These are phyloP conservation scores for Fusarium burgessii DNA, from an alignment of 2,329 filamentous ascomycete species.

Conservation along the genomic window DNA sequence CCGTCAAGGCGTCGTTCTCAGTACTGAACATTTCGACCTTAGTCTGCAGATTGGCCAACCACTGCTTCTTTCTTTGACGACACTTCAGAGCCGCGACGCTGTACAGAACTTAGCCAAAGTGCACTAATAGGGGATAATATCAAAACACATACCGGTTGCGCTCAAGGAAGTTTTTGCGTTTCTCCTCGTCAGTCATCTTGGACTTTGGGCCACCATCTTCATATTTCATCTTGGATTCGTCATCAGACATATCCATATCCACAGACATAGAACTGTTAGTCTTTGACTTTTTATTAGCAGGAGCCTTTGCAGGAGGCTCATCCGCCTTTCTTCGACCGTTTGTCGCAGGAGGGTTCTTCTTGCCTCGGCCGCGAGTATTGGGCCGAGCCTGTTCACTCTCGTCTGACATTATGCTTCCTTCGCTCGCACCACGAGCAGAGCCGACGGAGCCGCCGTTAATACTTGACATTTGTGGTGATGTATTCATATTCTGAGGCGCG, in stretches of 20 bases:
- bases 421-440: constrained; percentile 70
- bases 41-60: constrained; percentile 92
- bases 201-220: constrained; percentile 41
- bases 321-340: constrained; percentile 86
- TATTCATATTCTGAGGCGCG: constrained; percentile 53
- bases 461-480: constrained; percentile 63
- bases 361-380: constrained; percentile 74
- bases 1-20: constrained; percentile 89
- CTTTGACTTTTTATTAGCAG: constrained; percentile 78
- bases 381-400: constrained; percentile 77
- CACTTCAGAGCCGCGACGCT: constrained; percentile 98
- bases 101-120: constrained; percentile 15
- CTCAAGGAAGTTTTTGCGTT: constrained; percentile 97
- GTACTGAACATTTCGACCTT: constrained; percentile 94
- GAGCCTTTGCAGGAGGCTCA: constrained; percentile 69
- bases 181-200: constrained; percentile 80
- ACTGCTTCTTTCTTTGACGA: constrained; percentile 98
- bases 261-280: constrained; percentile 43
- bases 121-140: neutral
- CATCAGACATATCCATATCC: constrained; percentile 66
- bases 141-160: constrained; percentile 81
- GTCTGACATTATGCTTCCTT: constrained; percentile 78
- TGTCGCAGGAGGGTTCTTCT: constrained; percentile 68
- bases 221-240: constrained; percentile 57
- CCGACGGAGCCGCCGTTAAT: constrained; percentile 61